Conservation (phyloP, 2,329 filamentous ascomycete genomes). For the Cytospora piceae region DNA sequence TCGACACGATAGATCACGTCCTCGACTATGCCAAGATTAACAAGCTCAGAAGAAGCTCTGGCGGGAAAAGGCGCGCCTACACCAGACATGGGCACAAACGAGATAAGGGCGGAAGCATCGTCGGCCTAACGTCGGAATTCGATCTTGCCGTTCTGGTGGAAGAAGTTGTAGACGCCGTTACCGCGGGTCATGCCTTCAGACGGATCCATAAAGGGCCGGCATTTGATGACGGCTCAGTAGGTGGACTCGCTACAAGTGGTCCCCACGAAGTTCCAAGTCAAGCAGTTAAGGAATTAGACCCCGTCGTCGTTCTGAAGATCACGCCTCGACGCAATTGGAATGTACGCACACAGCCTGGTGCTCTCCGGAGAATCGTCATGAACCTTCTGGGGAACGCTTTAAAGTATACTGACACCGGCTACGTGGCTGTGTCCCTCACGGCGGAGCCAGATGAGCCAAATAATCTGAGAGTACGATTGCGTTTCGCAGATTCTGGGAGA, state of each 20-base stretch:
- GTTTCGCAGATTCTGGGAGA: conserved; percentile 65
- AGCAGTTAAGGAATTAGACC: conserved; percentile 1
- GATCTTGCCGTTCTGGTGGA: conserved; percentile 39
- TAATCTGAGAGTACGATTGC: conserved; percentile 33
- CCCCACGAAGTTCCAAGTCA: not conserved
- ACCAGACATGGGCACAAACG: conserved; percentile 17
- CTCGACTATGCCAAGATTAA: conserved; percentile 57
- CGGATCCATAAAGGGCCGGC: conserved; percentile 17
- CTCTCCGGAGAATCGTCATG: conserved; percentile 54
- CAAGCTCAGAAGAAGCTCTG: conserved; percentile 32
- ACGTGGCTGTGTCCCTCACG: conserved; percentile 30
- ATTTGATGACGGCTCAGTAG: conserved; percentile 10
- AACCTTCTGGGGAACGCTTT: conserved; percentile 57
- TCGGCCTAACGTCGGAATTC: conserved; percentile 38
- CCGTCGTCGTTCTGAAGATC: conserved; percentile 46
- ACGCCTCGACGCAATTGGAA: conserved; percentile 49
- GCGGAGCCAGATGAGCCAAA: conserved; percentile 2
- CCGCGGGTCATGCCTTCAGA: conserved; percentile 40
- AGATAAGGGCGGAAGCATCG: conserved; percentile 27
- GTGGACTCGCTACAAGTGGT: not conserved
- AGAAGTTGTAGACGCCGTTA: conserved; percentile 42
- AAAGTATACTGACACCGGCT: conserved; percentile 50
- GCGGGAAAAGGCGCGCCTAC: conserved; percentile 3
- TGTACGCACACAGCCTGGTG: conserved; percentile 56
- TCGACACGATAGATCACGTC: conserved; percentile 54